Base-by-base conservation (phyloP, 495 filamentous ascomycete genomes). In the Amphirosellinia nigrospora region DNA sequence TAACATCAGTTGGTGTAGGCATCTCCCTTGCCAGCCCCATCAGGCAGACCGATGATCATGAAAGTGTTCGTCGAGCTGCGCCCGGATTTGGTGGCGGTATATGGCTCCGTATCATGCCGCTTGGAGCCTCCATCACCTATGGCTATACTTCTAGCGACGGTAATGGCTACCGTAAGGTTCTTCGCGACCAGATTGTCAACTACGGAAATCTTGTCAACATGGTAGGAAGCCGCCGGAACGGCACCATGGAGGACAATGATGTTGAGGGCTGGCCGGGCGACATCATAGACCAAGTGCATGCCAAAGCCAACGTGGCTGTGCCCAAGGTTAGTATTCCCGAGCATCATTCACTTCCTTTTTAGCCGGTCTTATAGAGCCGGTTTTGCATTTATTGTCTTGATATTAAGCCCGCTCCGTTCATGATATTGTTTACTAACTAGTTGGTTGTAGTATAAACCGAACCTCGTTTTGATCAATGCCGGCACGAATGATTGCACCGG, bases 81-180 rank as follows among this genome's bases (percentile, higher is more conserved):
- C 10, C 30, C 58, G 32, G 72, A 69, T 72, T 81, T 45, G 72
- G 62, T 26, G 53, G 59, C 16, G 69, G 70, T 34, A 67, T 78
- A 8, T 75, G 74, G 5, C 80, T 89, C 1, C 81, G 86, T 10
- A 78, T 89, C 52, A 76, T 88, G 76, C 83, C 86, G 0, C 80
- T 89, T 6, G 87, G 87, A 1, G 87, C 84, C 7, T 88, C 86
- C 3, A 87, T 89, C 72, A 87, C 86, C 4, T 79, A 75, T 48
- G 87, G 87, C 2, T 79, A 80, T 36, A 71, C 52, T 1, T 79
- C 76, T 5, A 63, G 73, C 43, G 73, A 79, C 52, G 79, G 78
- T 61, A 82, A 79, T 64, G 81, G 81, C 30, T 83, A 80, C 73
- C 80, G 81, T 41, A 38, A 38, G 9, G 61, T 36, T 34, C 75